These are phyloP conservation scores for Mrakia blollopis DNA, from an alignment of 768 basidiomycete genomes.

Conservation along the genomic window DNA sequence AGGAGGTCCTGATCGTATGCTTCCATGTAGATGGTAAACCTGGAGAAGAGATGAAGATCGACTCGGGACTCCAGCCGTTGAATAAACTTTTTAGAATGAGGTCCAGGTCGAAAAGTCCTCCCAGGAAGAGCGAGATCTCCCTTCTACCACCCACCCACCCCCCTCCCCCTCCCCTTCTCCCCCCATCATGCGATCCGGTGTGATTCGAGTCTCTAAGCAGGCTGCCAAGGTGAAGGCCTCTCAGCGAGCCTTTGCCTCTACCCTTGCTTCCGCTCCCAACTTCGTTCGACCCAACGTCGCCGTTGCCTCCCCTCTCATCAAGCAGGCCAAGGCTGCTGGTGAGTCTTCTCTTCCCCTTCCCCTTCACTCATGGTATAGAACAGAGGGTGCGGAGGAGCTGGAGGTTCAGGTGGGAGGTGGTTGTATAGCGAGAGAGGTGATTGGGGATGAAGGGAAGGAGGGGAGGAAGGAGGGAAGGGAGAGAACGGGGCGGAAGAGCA, in stretches of 20 bases:
- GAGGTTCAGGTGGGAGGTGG: neutral
- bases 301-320: constrained; percentile 17
- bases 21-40: too few species aligned
- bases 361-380: neutral
- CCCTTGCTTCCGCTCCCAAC: constrained; percentile 19
- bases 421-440: neutral
- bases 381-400: neutral
- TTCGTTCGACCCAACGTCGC: constrained; percentile 26
- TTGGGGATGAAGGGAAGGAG: neutral
- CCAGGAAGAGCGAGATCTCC: neutral
- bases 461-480: neutral
- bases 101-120: neutral
- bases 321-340: constrained; percentile 22
- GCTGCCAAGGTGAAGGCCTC: constrained; percentile 28
- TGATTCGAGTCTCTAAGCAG: constrained; percentile 28
- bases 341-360: neutral
- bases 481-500: neutral
- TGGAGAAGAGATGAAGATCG: too few species aligned
- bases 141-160: constrained; percentile 6
- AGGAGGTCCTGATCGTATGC: too few species aligned
- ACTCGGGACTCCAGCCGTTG: too few species aligned
- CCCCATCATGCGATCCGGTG: constrained; percentile 30
- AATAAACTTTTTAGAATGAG: too few species aligned
- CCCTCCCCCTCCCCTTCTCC: neutral
- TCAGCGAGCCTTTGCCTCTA: constrained; percentile 28